Evolutionary conservation across 768 basidiomycete genomes (phyloP).

Genomic region (Naganishia friedmannii): DNA sequence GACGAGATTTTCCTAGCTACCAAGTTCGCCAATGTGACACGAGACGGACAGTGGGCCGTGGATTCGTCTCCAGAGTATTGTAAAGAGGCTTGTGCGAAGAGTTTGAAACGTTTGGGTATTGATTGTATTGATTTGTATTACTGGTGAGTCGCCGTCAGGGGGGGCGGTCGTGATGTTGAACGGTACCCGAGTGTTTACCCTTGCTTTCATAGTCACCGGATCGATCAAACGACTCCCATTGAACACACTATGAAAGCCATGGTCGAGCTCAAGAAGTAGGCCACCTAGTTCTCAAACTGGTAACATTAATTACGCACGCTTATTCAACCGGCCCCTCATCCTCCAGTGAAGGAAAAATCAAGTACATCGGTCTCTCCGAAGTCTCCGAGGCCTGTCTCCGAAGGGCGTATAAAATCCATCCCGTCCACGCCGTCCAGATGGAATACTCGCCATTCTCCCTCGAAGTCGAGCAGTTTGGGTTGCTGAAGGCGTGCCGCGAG

Average conservation of each 20-base stretch:
- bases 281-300: too few relatives aligned
- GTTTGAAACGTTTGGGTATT: slow-evolving; percentile 33
- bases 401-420: slow-evolving; percentile 54
- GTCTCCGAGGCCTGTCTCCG: slow-evolving; percentile 57
- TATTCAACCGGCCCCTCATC: too few relatives aligned
- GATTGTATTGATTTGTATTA: slow-evolving; percentile 37
- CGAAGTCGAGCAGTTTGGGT: slow-evolving; percentile 37
- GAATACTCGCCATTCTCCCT: slow-evolving; percentile 30
- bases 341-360: slow-evolving; percentile 56
- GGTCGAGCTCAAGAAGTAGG: slow-evolving; percentile 33
- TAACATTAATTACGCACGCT: too few relatives aligned
- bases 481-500: slow-evolving; percentile 57
- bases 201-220: slow-evolving; percentile 44
- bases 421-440: slow-evolving; percentile 34
- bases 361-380: slow-evolving; percentile 61
- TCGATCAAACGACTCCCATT: slow-evolving; percentile 40
- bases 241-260: slow-evolving; percentile 37
- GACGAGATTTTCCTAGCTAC: slow-evolving; percentile 61
- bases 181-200: slow-evolving; percentile 3
- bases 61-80: slow-evolving; percentile 33
- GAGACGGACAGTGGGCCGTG: slow-evolving; percentile 2
- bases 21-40: slow-evolving; percentile 55
- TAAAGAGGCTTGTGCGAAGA: slow-evolving; percentile 29
- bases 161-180: too few relatives aligned
- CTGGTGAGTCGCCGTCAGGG: background rate